Percentiles rank a stretch among this genome's conserved stretches.
These are phyloP conservation scores for Hortiboletus campestris DNA, from an alignment of 768 basidiomycete species.

Conservation along the genomic window DNA sequence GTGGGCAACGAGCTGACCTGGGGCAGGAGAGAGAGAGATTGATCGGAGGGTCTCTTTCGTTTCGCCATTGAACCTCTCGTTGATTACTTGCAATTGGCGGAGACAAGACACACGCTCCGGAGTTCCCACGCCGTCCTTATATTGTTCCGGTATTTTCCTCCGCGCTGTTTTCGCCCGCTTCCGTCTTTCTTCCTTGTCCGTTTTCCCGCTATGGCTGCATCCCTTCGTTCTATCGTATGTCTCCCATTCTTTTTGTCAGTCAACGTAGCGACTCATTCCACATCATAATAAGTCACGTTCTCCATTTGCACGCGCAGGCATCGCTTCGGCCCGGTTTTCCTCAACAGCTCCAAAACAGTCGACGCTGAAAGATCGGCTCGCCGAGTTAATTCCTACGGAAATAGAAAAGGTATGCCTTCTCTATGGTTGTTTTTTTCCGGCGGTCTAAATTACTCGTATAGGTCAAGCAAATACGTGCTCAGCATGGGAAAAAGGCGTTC, in stretches of 20 bases:
- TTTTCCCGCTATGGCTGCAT: slow-evolving; percentile 42
- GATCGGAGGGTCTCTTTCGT: slow-evolving; percentile 23
- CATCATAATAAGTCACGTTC: slow-evolving; percentile 49
- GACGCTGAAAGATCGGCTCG: slow-evolving; percentile 88
- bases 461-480: slow-evolving; percentile 81
- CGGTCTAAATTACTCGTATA: slow-evolving; percentile 36
- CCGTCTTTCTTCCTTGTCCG: not conserved
- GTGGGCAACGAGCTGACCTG: slow-evolving; percentile 39
- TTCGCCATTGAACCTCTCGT: slow-evolving; percentile 27
- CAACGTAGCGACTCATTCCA: not conserved
- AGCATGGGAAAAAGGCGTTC: slow-evolving; percentile 90
- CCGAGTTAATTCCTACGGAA: slow-evolving; percentile 90
- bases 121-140: slow-evolving; percentile 12
- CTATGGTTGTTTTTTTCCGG: not conserved
- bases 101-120: not conserved
- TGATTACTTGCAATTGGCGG: not conserved
- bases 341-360: slow-evolving; percentile 65
- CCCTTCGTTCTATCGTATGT: slow-evolving; percentile 38
- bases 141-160: slow-evolving; percentile 28
- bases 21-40: slow-evolving; percentile 37
- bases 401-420: slow-evolving; percentile 38
- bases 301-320: slow-evolving; percentile 40
- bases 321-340: slow-evolving; percentile 55
- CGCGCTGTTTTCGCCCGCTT: slow-evolving; percentile 5
- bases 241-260: slow-evolving; percentile 14